These are phyloP conservation scores for Blastocladiella emersonii DNA, from an alignment of 371 early-diverging fungal genomes.

Conservation along the genomic window DNA sequence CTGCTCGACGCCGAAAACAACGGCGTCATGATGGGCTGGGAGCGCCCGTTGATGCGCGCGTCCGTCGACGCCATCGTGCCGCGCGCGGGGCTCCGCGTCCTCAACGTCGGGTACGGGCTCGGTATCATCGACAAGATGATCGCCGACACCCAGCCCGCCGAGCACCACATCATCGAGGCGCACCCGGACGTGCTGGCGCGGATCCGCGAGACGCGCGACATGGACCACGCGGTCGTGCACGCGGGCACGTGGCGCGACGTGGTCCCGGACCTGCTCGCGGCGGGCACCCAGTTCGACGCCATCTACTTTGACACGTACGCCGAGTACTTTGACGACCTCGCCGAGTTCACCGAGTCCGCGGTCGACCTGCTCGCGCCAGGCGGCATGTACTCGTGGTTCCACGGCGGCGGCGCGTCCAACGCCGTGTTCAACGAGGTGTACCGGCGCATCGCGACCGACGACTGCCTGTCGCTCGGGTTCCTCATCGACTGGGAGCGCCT, in stretches of 20 bases:
- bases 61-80: conserved; percentile 72
- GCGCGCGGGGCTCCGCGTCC: conserved; percentile 45
- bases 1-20: conserved; percentile 74
- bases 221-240: too few species aligned
- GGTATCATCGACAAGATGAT: conserved; percentile 76
- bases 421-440: conserved; percentile 90
- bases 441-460: conserved; percentile 66
- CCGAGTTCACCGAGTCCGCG: conserved; percentile 68
- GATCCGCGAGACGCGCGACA: conserved; percentile 75
- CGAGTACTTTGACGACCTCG: conserved; percentile 81
- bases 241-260: conserved; percentile 93
- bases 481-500: conserved; percentile 53
- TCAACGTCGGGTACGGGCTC: conserved; percentile 83
- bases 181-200: conserved; percentile 88
- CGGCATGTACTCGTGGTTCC: conserved; percentile 77
- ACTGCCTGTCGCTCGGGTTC: conserved; percentile 65
- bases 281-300: conserved; percentile 45
- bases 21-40: conserved; percentile 98
- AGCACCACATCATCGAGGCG: conserved; percentile 90
- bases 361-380: conserved; percentile 58
- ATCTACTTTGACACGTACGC: conserved; percentile 92
- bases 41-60: conserved; percentile 78
- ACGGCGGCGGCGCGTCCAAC: conserved; percentile 84
- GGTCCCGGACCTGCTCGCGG: conserved; percentile 46
- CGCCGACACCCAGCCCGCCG: conserved; percentile 45